Evolutionary conservation across 2,329 filamentous ascomycete species (phyloP), one percentile per base, ranked within the genome.

Genomic region (Xylaria polymorpha): DNA sequence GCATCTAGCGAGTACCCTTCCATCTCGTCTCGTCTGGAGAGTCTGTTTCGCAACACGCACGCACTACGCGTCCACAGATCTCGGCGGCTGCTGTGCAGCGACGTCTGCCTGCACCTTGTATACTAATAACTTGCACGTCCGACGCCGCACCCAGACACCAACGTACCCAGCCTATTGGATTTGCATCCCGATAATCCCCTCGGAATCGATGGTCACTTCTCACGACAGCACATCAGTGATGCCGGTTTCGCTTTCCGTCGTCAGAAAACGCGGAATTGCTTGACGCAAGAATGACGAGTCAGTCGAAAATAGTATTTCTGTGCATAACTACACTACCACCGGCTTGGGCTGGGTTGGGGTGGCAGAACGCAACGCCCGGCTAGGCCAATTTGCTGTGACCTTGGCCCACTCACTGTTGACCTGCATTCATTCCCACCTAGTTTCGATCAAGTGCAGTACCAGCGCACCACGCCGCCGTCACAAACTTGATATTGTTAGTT

Each of bases 251-350:
- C 53, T 20, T 48, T 29, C 25, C 57, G 53, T 39, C n/a, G n/a
- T 39, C 58, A 44, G 48, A 10, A n/a, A 51, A 50, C 48, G 53
- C 58, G 62, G 64, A 60, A 60, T 29, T 29, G 25, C 55, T 35
- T 35, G 32, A 63, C 50, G 64, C 64, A 50, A 67, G 44, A 60
- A 48, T 67, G 67, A 69, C 67, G 59, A 67, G 59, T 66, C 59
- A 44, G 59, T 50, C 59, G 22, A 20, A 10, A 35, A 32, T 15
- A 59, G 41, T 51, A 53, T 44, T 9, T 44, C 18, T 56, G 58
- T 53, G 25, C 50, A 29, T 61, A 25, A 57, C 35, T 57, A 18
- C 39, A 32, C 6, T 50, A 57, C 56, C 56, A 35, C 56, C 10
- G 46, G 9, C 46, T 39, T 50, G 25, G 60, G 22, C 57, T 41